These are phyloP conservation scores for Colletotrichum karsti DNA, from an alignment of 2,329 filamentous ascomycete species.

Conservation along the genomic window DNA sequence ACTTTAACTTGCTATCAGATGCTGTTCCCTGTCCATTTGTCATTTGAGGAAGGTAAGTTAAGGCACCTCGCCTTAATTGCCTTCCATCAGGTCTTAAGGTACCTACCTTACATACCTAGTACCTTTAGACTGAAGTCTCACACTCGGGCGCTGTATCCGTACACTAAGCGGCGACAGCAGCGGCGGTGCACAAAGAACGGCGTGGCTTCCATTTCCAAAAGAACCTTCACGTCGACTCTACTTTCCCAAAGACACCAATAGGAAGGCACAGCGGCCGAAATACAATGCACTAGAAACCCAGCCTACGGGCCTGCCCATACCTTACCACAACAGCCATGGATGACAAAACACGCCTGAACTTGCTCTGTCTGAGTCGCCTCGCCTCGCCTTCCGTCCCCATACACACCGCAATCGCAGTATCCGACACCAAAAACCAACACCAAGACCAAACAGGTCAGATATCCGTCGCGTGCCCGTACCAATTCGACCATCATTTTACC, in stretches of 20 bases:
- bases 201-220: not conserved
- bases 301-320: not conserved
- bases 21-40: not conserved
- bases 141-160: not conserved
- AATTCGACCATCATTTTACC: not conserved
- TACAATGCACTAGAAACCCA: not conserved
- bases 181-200: not conserved
- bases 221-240: not conserved
- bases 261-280: not conserved
- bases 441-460: conserved; percentile 24
- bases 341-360: not conserved
- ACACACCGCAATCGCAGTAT: not conserved
- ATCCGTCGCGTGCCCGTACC: conserved; percentile 13
- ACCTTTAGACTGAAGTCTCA: too few relatives aligned
- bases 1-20: not conserved
- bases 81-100: too few relatives aligned
- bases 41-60: too few relatives aligned
- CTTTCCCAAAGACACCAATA: not conserved
- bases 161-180: not conserved
- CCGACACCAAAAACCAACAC: not conserved
- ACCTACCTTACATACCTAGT: not conserved
- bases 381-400: not conserved
- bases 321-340: not conserved
- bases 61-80: too few relatives aligned
- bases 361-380: not conserved